phyloP scores from a whole-genome alignment of 2,329 filamentous ascomycete species.

The Xylariaceae sp. region DNA sequence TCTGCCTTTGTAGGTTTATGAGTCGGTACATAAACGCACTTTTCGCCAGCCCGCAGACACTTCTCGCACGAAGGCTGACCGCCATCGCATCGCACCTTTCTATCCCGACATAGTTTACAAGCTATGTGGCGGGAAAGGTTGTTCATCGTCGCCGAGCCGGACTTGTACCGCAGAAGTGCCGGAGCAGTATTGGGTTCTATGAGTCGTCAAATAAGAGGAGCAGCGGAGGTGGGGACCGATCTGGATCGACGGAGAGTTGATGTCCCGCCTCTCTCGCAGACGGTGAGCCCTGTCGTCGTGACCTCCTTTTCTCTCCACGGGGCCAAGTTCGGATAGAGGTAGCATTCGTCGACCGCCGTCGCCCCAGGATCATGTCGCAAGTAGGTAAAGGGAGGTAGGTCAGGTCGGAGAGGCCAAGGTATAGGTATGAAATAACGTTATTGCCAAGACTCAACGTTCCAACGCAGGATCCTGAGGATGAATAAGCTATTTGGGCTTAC shows the following conservation, averaged over 20 bases:
- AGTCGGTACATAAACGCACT: slow-evolving; percentile 23
- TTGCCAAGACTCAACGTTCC: slow-evolving; percentile 10
- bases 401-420: slow-evolving; percentile 1
- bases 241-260: slow-evolving; percentile 7
- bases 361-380: slow-evolving; percentile 4
- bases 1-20: slow-evolving; percentile 23
- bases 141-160: slow-evolving; percentile 16
- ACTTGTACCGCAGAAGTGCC: too few relatives aligned
- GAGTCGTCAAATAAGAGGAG: background rate
- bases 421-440: slow-evolving; percentile 10
- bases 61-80: slow-evolving; percentile 23
- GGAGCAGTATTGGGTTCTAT: background rate
- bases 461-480: slow-evolving; percentile 5
- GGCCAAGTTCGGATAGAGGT: slow-evolving; percentile 1
- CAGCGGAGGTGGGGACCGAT: slow-evolving; percentile 2
- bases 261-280: slow-evolving; percentile 8
- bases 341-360: too few relatives aligned
- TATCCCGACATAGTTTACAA: slow-evolving; percentile 22
- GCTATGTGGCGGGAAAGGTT: slow-evolving; percentile 19
- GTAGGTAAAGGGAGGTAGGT: slow-evolving; percentile 4
- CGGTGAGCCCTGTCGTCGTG: slow-evolving; percentile 1
- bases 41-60: slow-evolving; percentile 20
- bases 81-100: slow-evolving; percentile 24
- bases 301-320: slow-evolving; percentile 7
- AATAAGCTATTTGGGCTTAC: slow-evolving; percentile 16